These are phyloP conservation scores for Canavalia ensiformis DNA, from an alignment of 306 rosid species.

Conservation along the genomic window DNA sequence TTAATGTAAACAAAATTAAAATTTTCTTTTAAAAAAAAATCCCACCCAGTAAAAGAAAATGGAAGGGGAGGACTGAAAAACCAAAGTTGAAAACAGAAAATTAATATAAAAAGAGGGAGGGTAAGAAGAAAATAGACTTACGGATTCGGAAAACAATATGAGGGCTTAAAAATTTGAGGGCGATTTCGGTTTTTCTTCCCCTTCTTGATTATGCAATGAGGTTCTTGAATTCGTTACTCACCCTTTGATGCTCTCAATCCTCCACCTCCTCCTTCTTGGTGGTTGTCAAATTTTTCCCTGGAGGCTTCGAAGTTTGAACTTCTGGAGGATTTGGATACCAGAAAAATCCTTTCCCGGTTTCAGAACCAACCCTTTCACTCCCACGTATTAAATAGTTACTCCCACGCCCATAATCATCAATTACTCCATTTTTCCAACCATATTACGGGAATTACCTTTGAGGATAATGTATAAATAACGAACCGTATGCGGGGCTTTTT, in stretches of 20 bases:
- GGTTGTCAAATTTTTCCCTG: conserved; percentile 17
- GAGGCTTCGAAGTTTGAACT: conserved; percentile 55
- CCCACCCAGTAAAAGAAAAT: neutral
- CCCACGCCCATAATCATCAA: conserved; percentile 39
- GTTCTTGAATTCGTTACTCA: neutral
- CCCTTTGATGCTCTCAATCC: conserved; percentile 35
- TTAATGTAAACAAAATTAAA: conserved; percentile 10
- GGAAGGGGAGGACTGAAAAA: neutral
- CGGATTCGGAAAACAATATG: conserved; percentile 55
- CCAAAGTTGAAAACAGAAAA: conserved; percentile 13
- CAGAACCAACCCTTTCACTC: conserved; percentile 21
- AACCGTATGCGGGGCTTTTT: conserved; percentile 33
- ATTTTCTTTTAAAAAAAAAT: too few relatives aligned
- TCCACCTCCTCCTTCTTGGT: conserved; percentile 28
- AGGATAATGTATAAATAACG: neutral
- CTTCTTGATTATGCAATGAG: neutral
- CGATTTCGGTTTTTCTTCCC: conserved; percentile 23
- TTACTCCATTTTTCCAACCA: conserved; percentile 33
- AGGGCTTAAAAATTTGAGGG: conserved; percentile 48
- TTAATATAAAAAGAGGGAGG: conserved; percentile 16
- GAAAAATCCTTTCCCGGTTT: conserved; percentile 16
- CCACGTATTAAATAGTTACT: conserved; percentile 53
- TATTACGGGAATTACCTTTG: conserved; percentile 42
- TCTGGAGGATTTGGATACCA: conserved; percentile 48
- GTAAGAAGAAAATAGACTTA: conserved; percentile 36